phyloP scores from a whole-genome alignment of 2,329 filamentous ascomycete genomes.

The Blastomyces percursus region DNA sequence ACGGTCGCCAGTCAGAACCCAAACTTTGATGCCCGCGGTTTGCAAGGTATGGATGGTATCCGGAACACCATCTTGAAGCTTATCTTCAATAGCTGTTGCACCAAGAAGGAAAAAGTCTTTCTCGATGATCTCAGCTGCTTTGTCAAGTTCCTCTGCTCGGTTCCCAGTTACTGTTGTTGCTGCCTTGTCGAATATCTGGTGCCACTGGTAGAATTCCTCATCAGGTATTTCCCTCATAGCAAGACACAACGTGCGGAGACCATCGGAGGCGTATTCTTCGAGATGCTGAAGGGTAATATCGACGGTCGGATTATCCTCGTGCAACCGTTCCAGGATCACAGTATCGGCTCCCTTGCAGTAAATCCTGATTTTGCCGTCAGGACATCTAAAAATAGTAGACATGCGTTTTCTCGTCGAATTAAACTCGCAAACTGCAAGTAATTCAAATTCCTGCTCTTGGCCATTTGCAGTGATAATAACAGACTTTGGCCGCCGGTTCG shows the following conservation, averaged over 20 bases:
- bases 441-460: constrained; percentile 67
- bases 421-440: constrained; percentile 96
- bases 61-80: constrained; percentile 90
- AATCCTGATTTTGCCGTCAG: constrained; percentile 84
- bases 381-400: constrained; percentile 94
- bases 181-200: constrained; percentile 72
- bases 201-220: constrained; percentile 80
- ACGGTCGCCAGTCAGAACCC: constrained; percentile 93
- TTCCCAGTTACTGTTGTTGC: constrained; percentile 84
- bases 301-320: constrained; percentile 70
- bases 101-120: constrained; percentile 83
- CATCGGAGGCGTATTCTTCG: constrained; percentile 97
- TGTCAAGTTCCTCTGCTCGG: constrained; percentile 88
- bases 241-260: constrained; percentile 84
- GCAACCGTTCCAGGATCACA: constrained; percentile 85
- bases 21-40: constrained; percentile 94
- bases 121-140: constrained; percentile 91
- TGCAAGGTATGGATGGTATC: constrained; percentile 97
- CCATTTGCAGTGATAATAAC: constrained; percentile 74
- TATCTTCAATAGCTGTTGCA: constrained; percentile 94
- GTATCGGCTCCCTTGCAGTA: constrained; percentile 98
- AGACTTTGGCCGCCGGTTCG: constrained; percentile 75
- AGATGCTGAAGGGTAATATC: constrained; percentile 86
- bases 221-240: constrained; percentile 90
- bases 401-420: constrained; percentile 96